These are phyloP conservation scores for Talaromyces amestolkiae DNA, from an alignment of 2,329 filamentous ascomycete species.

Conservation along the genomic window DNA sequence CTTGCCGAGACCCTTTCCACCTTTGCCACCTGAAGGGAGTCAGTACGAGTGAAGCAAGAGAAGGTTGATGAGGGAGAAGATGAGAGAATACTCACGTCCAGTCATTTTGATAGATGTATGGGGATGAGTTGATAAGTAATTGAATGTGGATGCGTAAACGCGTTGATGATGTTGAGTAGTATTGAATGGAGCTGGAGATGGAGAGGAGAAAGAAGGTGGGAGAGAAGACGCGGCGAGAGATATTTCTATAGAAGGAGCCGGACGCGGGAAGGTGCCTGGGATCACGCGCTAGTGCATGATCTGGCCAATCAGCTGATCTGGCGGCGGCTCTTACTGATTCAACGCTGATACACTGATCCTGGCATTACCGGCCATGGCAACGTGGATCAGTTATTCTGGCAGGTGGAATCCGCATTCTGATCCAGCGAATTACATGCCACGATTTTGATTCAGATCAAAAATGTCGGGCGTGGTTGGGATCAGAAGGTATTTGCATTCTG, in stretches of 20 bases:
- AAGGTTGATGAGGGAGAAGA: not conserved
- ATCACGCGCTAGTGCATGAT: conserved; percentile 37
- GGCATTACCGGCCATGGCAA: conserved; percentile 22
- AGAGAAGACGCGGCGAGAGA: conserved; percentile 28
- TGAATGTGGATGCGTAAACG: conserved; percentile 6
- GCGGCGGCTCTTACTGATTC: conserved; percentile 29
- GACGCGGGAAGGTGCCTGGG: conserved; percentile 30
- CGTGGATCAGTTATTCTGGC: conserved; percentile 23
- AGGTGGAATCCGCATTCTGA: conserved; percentile 22
- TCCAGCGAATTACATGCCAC: conserved; percentile 20
- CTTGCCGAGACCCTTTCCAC: conserved; percentile 97
- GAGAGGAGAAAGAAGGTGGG: conserved; percentile 24
- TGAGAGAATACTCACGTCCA: conserved; percentile 52
- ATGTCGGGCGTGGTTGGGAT: conserved; percentile 34
- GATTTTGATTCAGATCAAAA: conserved; percentile 22
- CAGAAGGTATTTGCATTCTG: conserved; percentile 33
- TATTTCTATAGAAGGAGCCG: conserved; percentile 41
- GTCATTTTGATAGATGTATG: conserved; percentile 52
- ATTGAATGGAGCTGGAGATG: conserved; percentile 25
- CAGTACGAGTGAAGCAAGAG: conserved; percentile 18
- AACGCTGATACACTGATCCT: conserved; percentile 29
- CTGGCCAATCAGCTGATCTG: conserved; percentile 41
- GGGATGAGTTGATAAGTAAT: conserved; percentile 14
- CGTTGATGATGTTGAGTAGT: conserved; percentile 19
- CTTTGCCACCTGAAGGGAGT: conserved; percentile 72